These are phyloP conservation scores for Tieghemostelium lacteum DNA, from an alignment of 78 protist genomes.

Conservation along the genomic window DNA sequence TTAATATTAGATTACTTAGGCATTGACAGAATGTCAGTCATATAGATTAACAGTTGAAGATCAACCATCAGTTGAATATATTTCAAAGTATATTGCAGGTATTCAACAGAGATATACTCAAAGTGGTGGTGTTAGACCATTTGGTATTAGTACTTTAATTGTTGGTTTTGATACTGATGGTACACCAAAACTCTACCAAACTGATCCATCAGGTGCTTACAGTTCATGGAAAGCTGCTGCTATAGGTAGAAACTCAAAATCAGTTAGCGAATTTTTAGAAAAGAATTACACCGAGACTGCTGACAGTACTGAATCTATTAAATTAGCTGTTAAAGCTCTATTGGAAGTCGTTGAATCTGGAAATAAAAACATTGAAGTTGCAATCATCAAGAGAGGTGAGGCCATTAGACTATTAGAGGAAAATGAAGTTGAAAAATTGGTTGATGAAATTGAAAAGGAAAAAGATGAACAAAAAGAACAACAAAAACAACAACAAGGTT, in stretches of 20 bases:
- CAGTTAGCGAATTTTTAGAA: slow-evolving; percentile 97
- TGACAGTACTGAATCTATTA: slow-evolving; percentile 88
- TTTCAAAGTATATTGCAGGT: slow-evolving; percentile 95
- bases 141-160: slow-evolving; percentile 98
- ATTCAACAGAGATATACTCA: slow-evolving; percentile 98
- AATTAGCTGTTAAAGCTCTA: slow-evolving; percentile 96
- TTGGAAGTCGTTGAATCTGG: slow-evolving; percentile 99
- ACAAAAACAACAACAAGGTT: slow-evolving; percentile 16
- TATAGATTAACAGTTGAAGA: slow-evolving; percentile 97
- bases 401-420: slow-evolving; percentile 60
- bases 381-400: slow-evolving; percentile 80
- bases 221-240: slow-evolving; percentile 94
- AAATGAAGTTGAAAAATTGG: slow-evolving; percentile 62
- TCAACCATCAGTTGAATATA: slow-evolving; percentile 92
- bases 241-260: slow-evolving; percentile 82
- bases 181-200: slow-evolving; percentile 94
- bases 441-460: slow-evolving; percentile 81
- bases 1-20: slow-evolving; percentile 46
- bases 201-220: slow-evolving; percentile 98
- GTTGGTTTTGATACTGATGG: slow-evolving; percentile 97
- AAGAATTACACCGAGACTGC: slow-evolving; percentile 91
- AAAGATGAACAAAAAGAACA: slow-evolving; percentile 75
- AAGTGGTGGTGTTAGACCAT: slow-evolving; percentile 99
- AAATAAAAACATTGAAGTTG: slow-evolving; percentile 95
- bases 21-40: slow-evolving; percentile 97